Evolutionary conservation across 1,284 basidiomycete species (phyloP).

Genomic region (Trichosporon coremiiforme): DNA sequence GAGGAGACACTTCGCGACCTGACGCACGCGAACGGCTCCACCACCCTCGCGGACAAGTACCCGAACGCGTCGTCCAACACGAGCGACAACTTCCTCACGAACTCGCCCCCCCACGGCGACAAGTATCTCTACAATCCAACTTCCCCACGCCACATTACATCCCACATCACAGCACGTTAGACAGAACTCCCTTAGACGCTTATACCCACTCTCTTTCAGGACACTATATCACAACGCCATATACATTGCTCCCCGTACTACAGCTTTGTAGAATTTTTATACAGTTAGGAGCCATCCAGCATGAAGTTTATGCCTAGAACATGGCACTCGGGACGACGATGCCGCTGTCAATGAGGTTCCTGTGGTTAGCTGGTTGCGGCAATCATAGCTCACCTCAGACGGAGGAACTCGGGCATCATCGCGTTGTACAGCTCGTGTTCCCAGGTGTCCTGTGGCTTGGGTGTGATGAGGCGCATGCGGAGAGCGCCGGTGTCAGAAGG

Average conservation of each 20-base stretch:
- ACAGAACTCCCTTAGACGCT: neutral
- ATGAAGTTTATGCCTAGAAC: neutral
- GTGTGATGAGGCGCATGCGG: neutral
- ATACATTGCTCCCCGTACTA: neutral
- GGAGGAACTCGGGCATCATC: constrained; percentile 24
- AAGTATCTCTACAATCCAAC: neutral
- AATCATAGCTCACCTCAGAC: constrained; percentile 17
- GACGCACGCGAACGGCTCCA: neutral
- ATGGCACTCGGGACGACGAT: neutral
- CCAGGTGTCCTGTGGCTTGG: constrained; percentile 20
- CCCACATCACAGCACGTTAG: neutral
- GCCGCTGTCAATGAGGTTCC: constrained; percentile 5
- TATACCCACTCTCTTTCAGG: neutral
- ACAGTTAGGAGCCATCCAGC: neutral
- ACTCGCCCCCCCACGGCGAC: neutral
- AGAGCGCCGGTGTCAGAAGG: neutral
- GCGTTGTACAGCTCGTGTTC: constrained; percentile 23
- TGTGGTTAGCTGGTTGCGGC: constrained; percentile 3
- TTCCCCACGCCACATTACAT: too few relatives aligned
- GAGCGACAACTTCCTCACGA: neutral
- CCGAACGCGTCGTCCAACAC: neutral
- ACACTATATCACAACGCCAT: constrained; percentile 8
- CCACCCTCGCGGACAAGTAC: neutral
- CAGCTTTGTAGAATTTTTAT: neutral
- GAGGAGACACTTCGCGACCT: neutral